These are phyloP conservation scores for Erythrophleum ivorense DNA, from an alignment of 331 rosid genomes.

Conservation along the genomic window DNA sequence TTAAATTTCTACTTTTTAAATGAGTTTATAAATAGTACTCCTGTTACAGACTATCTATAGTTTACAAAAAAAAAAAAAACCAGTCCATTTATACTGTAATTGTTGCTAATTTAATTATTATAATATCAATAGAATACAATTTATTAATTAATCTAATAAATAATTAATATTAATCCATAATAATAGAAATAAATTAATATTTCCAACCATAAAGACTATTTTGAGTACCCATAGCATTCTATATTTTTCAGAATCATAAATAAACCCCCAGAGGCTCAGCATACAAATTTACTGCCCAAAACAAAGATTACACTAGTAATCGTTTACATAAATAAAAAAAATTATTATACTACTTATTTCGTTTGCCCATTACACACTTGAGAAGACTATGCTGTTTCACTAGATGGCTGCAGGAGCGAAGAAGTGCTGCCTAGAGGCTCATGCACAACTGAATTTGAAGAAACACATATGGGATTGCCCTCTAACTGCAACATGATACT, in stretches of 20 bases:
- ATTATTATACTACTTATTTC: slow-evolving; percentile 23
- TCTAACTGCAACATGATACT: slow-evolving; percentile 82
- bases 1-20: too few relatives aligned
- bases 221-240: slow-evolving; percentile 16
- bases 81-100: too few relatives aligned
- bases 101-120: too few relatives aligned
- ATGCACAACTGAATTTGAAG: slow-evolving; percentile 73
- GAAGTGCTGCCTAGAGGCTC: slow-evolving; percentile 69
- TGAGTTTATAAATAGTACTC: too few relatives aligned
- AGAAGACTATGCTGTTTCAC: slow-evolving; percentile 34
- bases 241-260: slow-evolving; percentile 14
- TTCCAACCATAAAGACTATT: background rate
- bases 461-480: slow-evolving; percentile 59
- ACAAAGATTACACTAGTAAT: slow-evolving; percentile 27
- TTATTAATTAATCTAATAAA: too few relatives aligned
- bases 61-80: too few relatives aligned
- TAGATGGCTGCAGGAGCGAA: slow-evolving; percentile 56
- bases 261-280: background rate
- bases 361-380: slow-evolving; percentile 25
- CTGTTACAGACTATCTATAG: too few relatives aligned
- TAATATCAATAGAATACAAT: too few relatives aligned
- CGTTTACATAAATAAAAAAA: slow-evolving; percentile 35
- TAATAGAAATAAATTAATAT: too few relatives aligned
- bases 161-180: too few relatives aligned
- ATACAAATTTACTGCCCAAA: background rate